Evolutionary conservation across 2,329 filamentous ascomycete species (phyloP), one percentile per base, ranked within the genome.

Genomic region (Amauroascus niger): DNA sequence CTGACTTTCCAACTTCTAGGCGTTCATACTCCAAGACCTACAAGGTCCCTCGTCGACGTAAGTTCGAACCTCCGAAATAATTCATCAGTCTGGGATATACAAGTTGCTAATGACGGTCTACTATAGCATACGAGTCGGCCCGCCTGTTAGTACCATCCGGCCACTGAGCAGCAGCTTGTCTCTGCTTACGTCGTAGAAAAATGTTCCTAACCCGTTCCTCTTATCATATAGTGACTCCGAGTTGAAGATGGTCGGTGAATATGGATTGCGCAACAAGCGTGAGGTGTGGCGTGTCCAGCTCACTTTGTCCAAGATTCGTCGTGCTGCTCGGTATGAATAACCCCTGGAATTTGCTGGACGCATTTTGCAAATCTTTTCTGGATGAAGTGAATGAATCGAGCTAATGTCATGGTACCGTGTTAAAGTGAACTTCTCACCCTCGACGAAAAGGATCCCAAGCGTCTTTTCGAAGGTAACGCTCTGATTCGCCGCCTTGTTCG

Each of bases 381-480:
- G 7, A 20, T 9, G 2, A 11, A 40, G 14, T 16, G 20, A 11
- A 11, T 4, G n/a, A 20, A 11, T 2, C 26, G 30, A 30, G 14
- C 26, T 41, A 41, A 41, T n/a, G n/a, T 48, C 4, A 8, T 22
- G 16, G 8, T 24, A 7, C 14, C 24, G 16, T n/a, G 20, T 11
- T 37, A 51, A 71, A 96, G 91, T 95, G 87, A 97, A 82, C 89
- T 98, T 73, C 86, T 98, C 75, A 98, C 93, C 70, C 88, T 98
- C 74, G 93, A 98, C 73, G 93, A 98, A 83, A 98, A 98, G 82
- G 93, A 98, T 80, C 93, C 93, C 76, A 97, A 97, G 86, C 90
- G 93, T 79, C 90, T 98, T 66, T 98, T 98, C 83, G 93, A 98
- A 84, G 93, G 93, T 79, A 98, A 98, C 78, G 93, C 93, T 75